Evolutionary conservation across 164 flowering plant species (phyloP).

Genomic region (Macadamia tetraphylla): DNA sequence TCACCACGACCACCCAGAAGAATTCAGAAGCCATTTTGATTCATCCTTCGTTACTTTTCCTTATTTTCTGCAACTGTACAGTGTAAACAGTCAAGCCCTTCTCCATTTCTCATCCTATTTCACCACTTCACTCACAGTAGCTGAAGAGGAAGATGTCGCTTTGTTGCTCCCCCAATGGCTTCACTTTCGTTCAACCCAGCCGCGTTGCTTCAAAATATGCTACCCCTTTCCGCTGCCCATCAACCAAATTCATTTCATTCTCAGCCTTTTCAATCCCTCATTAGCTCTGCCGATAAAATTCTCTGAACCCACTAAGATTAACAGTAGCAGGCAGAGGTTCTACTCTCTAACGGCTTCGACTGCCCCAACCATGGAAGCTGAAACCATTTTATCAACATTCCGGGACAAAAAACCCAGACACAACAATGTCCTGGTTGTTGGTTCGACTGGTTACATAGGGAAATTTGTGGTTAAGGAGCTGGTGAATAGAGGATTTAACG

Average conservation of each 20-base stretch:
- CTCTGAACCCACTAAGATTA: constrained; percentile 20
- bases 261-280: constrained; percentile 14
- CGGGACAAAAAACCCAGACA: constrained; percentile 58
- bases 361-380: constrained; percentile 19
- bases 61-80: not conserved
- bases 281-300: constrained; percentile 11
- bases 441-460: constrained; percentile 94
- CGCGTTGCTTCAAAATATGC: constrained; percentile 16
- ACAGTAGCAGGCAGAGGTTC: constrained; percentile 16
- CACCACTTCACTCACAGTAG: not conserved
- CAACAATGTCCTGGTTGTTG: constrained; percentile 74
- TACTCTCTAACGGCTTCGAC: constrained; percentile 23
- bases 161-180: constrained; percentile 26
- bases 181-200: constrained; percentile 27
- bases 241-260: constrained; percentile 36
- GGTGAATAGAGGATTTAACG: constrained; percentile 68
- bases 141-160: constrained; percentile 27
- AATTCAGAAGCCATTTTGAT: no score
- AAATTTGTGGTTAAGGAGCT: constrained; percentile 77
- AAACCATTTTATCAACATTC: constrained; percentile 37
- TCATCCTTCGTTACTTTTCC: not conserved
- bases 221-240: constrained; percentile 25
- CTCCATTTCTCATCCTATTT: not conserved
- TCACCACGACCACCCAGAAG: no score
- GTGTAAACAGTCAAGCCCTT: no score